These are phyloP conservation scores for Penicillium sp. DNA, from an alignment of 2,329 filamentous ascomycete species.

Conservation along the genomic window DNA sequence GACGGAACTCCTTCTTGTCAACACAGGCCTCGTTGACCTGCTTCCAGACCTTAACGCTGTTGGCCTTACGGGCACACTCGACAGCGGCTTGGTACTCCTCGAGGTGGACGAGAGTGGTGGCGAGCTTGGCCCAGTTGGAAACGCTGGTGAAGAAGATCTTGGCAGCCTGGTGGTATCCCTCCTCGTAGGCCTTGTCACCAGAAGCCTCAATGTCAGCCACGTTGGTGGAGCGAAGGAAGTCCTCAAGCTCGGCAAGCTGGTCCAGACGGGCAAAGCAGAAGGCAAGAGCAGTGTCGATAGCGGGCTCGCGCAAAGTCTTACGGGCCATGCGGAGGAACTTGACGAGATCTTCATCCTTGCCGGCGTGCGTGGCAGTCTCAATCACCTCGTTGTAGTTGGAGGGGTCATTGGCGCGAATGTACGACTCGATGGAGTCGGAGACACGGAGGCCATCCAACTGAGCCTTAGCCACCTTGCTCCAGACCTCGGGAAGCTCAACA, in stretches of 20 bases:
- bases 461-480: constrained; percentile 97
- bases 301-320: constrained; percentile 91
- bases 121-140: constrained; percentile 99
- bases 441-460: constrained; percentile 95
- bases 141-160: constrained; percentile 99
- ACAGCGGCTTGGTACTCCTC: constrained; percentile 97
- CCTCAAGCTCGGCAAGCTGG: constrained; percentile 89
- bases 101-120: constrained; percentile 95
- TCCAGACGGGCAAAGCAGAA: constrained; percentile 93
- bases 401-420: constrained; percentile 91
- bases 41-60: constrained; percentile 99
- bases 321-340: constrained; percentile 96
- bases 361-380: constrained; percentile 89
- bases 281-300: constrained; percentile 89
- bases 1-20: constrained; percentile 96
- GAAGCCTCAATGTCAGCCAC: constrained; percentile 95
- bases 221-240: constrained; percentile 90
- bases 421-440: constrained; percentile 90
- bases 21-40: constrained; percentile 97
- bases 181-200: constrained; percentile 95
- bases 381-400: constrained; percentile 95
- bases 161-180: constrained; percentile 90
- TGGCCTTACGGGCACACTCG: constrained; percentile 96
- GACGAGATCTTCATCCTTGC: constrained; percentile 96
- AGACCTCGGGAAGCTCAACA: constrained; percentile 90